Base-by-base conservation (phyloP, 2,329 filamentous ascomycete genomes). In the Pseudofabraea citricarpa region DNA sequence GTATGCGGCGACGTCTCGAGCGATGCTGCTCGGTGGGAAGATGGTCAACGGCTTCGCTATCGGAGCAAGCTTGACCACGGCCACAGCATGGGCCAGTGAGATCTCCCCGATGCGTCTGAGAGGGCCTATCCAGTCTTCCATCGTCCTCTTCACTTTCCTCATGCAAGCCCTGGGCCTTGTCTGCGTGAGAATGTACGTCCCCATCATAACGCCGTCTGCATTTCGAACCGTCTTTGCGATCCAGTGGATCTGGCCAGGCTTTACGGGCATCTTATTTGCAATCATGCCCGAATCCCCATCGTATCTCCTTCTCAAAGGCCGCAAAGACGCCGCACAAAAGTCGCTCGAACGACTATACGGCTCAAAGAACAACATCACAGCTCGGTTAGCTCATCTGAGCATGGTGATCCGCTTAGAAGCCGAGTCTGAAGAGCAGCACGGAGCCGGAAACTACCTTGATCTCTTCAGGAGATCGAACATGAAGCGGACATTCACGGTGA, bases 21-120 rank as follows among this genome's bases (percentile, higher is more conserved):
- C 57, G 1, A 63, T 64, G 0, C 53, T 73, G 0, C 75, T 75
- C 47, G 55, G 70, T 2, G 73, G 72, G 2, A 66, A 72, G 2
- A 54, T 75, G 23, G 45, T 72, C 3, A 61, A 72, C 4, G 64
- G 68, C 2, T 53, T 69, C 20, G 64, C 68, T 1, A 71, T 71
- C 44, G 70, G 63, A 19, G 68, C 70, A 38, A 52, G 72, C 15
- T 65, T 70, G 2, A 70, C 68, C 2, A 68, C 70, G 18, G 73
- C 72, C 49, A 67, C 67, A 5, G 67, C 70, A 9, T 73, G 76
- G 50, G 65, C 61, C 26, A 20, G 13, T n/a, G 33, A 41, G n/a
- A 29, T 27, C 20, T 21, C 6, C n/a, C 29, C 35, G 15, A 12
- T 39, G 13, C 22, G 12, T 20, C 16, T 19, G 5, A 9, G n/a